phyloP scores from a whole-genome alignment of 2,329 filamentous ascomycete species.

The Alternaria tenuissima region DNA sequence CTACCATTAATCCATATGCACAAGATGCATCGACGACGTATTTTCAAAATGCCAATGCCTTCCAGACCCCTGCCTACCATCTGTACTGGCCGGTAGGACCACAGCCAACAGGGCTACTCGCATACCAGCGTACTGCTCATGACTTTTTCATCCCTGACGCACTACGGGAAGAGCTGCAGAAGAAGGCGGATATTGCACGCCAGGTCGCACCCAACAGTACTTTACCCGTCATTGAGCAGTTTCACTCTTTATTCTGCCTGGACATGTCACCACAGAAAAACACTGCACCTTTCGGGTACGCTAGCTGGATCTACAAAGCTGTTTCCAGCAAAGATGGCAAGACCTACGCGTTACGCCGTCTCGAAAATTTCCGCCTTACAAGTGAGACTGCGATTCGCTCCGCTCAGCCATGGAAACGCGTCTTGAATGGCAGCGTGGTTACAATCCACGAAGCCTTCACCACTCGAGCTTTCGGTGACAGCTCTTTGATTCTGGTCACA shows the following conservation, averaged over 20 bases:
- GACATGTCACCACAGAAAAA: slow-evolving; percentile 84
- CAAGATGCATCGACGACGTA: slow-evolving; percentile 74
- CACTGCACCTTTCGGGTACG: slow-evolving; percentile 81
- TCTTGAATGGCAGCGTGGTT: slow-evolving; percentile 83
- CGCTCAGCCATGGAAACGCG: slow-evolving; percentile 87
- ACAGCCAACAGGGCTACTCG: slow-evolving; percentile 79
- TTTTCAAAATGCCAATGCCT: slow-evolving; percentile 67
- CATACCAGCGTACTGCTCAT: slow-evolving; percentile 85
- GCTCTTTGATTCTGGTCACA: slow-evolving; percentile 91
- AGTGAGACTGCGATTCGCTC: slow-evolving; percentile 88
- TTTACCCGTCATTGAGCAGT: slow-evolving; percentile 81
- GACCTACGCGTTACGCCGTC: slow-evolving; percentile 83
- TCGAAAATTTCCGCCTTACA: slow-evolving; percentile 88
- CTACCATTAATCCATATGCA: slow-evolving; percentile 72
- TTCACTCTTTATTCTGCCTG: slow-evolving; percentile 89
- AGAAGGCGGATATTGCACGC: slow-evolving; percentile 83
- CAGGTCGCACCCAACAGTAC: slow-evolving; percentile 84
- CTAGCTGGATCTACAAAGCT: slow-evolving; percentile 96
- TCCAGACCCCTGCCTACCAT: slow-evolving; percentile 73
- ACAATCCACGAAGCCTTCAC: slow-evolving; percentile 93
- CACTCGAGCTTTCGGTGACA: slow-evolving; percentile 90
- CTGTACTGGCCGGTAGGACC: slow-evolving; percentile 88
- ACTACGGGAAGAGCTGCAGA: slow-evolving; percentile 85
- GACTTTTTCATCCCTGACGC: slow-evolving; percentile 93
- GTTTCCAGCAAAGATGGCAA: slow-evolving; percentile 87